A percentile compares a stretch with the other conserved stretches of the same genome.
Conservation (phyloP, 306 rosid species). For the Vigna hirtella region DNA sequence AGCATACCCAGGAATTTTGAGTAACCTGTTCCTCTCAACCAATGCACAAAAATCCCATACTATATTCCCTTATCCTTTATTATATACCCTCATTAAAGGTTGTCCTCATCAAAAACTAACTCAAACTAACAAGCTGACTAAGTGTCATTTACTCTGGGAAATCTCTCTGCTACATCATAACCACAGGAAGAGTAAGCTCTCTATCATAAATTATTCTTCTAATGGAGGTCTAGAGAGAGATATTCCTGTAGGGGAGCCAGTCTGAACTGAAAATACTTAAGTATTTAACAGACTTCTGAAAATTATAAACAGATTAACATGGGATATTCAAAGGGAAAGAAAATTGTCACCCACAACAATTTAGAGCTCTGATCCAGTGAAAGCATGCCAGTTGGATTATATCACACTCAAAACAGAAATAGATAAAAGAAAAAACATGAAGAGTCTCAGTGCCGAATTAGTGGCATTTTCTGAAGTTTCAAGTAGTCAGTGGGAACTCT, state of each 20-base stretch:
- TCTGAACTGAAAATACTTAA: conserved; percentile 44
- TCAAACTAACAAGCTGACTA: neutral
- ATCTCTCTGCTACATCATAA: conserved; percentile 43
- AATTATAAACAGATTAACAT: conserved; percentile 35
- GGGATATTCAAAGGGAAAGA: conserved; percentile 51
- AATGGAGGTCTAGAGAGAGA: conserved; percentile 44
- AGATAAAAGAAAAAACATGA: conserved; percentile 66
- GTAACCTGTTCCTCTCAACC: neutral
- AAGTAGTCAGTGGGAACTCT: conserved; percentile 80
- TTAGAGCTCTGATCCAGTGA: conserved; percentile 50
- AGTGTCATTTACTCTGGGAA: conserved; percentile 37
- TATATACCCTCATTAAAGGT: neutral
- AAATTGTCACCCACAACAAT: conserved; percentile 38
- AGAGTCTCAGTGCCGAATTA: conserved; percentile 58
- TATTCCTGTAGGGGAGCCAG: conserved; percentile 42
- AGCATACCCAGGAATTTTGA: neutral
- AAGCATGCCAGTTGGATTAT: conserved; percentile 54
- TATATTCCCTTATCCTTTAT: neutral
- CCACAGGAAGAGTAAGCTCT: conserved; percentile 51
- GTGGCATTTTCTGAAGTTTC: conserved; percentile 75
- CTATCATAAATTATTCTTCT: conserved; percentile 51
- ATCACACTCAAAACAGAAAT: conserved; percentile 62
- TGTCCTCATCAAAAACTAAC: neutral
- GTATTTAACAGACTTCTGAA: conserved; percentile 45
- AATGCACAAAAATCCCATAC: neutral